phyloP scores from a whole-genome alignment of 441 rosid genomes.

The Pelargonium cotyledonis region DNA sequence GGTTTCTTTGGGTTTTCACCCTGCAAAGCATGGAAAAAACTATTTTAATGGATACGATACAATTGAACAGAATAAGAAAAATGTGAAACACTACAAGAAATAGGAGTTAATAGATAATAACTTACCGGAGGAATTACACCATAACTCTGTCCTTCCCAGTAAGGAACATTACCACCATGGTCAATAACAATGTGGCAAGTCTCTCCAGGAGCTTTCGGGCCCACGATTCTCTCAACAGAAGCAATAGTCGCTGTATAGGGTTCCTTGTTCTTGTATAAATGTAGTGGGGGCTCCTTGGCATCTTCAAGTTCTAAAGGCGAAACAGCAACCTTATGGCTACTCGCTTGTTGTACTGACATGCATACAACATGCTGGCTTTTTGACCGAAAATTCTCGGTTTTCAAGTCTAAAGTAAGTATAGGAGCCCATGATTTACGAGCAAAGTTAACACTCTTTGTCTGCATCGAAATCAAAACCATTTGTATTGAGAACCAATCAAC shows the following conservation, averaged over 20 bases:
- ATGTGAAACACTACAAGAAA: conserved; percentile 4
- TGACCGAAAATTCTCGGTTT: conserved; percentile 30
- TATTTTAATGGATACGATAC: neutral
- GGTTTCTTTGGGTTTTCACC: conserved; percentile 98
- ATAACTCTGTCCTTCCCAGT: conserved; percentile 99
- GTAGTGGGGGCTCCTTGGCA: conserved; percentile 68
- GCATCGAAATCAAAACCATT: conserved; percentile 25
- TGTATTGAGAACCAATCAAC: conserved; percentile 17
- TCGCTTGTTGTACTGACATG: conserved; percentile 86
- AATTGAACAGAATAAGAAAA: neutral
- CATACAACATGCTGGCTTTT: conserved; percentile 32
- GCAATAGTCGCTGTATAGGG: conserved; percentile 83
- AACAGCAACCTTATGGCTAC: conserved; percentile 60
- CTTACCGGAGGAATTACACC: conserved; percentile 98
- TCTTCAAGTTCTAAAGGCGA: conserved; percentile 70
- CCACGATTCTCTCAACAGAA: conserved; percentile 88
- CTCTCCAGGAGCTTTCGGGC: conserved; percentile 90
- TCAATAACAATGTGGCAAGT: conserved; percentile 94
- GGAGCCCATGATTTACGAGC: conserved; percentile 52
- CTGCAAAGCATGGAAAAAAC: conserved; percentile 29
- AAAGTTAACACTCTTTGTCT: conserved; percentile 48
- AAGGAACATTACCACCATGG: conserved; percentile 85
- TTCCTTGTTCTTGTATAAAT: conserved; percentile 71
- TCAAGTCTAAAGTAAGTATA: conserved; percentile 38
- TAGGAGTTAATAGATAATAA: conserved; percentile 8